Base-by-base conservation (phyloP, 1,284 basidiomycete genomes). In the Ganoderma sp. region DNA sequence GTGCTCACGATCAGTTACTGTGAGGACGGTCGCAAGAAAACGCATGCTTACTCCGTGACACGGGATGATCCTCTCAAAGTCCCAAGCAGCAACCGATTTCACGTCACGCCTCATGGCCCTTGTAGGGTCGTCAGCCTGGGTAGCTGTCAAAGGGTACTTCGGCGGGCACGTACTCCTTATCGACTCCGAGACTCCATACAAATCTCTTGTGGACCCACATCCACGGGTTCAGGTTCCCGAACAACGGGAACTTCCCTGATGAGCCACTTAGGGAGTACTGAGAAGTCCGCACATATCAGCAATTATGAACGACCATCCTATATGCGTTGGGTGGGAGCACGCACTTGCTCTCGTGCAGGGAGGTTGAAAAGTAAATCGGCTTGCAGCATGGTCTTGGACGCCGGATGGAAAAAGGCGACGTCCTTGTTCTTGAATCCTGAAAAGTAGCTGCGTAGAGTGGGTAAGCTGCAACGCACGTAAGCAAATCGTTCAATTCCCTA, bases 291-390 rank as follows among this genome's bases (percentile, higher is more conserved):
- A 42, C 22, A 22, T 19, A 22, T 22, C 32, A 42, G 19, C 3
- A 15, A 54, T 74, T 71, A 71, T 19, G 41, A 42, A 5, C n/a
- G 45, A 32, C 9, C 1, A 19, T 17, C 58, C 12, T 28, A 17
- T 65, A 14, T 59, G 25, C 34, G 22, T 41, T 3, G 68, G n/a
- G 50, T 39, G 25, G 61, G n/a, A 5, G 75, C 79, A 75, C 79
- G 34, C 71, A 92, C 93, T 82, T 98, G 96, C 79, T 99, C 97
- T 0, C 80, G 90, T 4, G 88, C 84, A 0, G 96, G 96, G 7
- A 98, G 83, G 80, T 99, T 98, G 84, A 97, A 91, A 5, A 99
- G 78, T 57, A 98, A 82, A 78, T 99, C 97, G 0, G 94, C 97
- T 77, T 93, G 84, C 67, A 99, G 87, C 65, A 99, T 82, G 0